These are phyloP conservation scores for Blepharisma undulans DNA, from an alignment of 169 alveolate species.

Conservation along the genomic window DNA sequence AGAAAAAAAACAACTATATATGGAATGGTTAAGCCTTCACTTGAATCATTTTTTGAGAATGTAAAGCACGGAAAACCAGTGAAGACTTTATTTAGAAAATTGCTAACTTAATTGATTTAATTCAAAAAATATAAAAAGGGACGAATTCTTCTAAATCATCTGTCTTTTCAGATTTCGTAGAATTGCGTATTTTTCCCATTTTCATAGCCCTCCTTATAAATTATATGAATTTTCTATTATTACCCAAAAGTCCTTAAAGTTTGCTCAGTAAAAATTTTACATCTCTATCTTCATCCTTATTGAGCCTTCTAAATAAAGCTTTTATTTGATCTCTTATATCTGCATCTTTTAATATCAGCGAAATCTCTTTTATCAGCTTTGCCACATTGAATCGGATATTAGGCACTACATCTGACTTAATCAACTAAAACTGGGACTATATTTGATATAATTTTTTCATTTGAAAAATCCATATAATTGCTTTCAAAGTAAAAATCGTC, in stretches of 20 bases:
- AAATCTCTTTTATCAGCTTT: background rate
- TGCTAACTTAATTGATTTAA: background rate
- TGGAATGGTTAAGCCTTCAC: background rate
- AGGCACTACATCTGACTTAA: conserved; percentile 12
- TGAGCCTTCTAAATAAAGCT: background rate
- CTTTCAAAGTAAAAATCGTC: background rate
- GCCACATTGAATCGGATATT: conserved; percentile 22
- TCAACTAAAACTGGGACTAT: background rate
- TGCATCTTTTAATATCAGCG: background rate
- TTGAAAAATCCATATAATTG: background rate
- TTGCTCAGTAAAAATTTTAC: conserved; percentile 30
- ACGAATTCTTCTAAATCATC: background rate
- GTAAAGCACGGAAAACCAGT: background rate
- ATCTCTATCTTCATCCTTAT: conserved; percentile 37
- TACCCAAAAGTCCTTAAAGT: background rate
- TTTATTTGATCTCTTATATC: background rate
- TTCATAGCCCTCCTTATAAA: background rate
- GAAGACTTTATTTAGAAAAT: background rate
- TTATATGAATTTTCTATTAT: background rate
- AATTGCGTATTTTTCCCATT: background rate
- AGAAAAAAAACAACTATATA: background rate
- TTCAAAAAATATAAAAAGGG: background rate
- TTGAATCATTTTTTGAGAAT: conserved; percentile 30
- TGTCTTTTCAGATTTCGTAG: background rate
- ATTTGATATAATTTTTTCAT: background rate